Base-by-base conservation (phyloP, 345 rosid species). In the Draba incana region DNA sequence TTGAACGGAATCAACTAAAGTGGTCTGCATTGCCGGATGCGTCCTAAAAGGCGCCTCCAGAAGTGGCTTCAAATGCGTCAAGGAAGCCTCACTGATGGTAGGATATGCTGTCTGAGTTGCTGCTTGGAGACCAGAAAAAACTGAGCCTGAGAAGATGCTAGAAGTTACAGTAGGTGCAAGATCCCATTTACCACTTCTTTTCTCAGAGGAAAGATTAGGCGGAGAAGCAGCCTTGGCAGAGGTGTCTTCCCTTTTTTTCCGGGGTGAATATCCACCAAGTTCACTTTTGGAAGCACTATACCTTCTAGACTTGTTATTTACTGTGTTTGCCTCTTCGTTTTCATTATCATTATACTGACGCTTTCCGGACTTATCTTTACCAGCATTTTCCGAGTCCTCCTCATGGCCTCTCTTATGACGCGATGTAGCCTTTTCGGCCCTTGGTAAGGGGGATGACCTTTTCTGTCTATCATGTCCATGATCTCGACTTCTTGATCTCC, bases 211-310 rank as follows among this genome's bases (percentile, higher is more conserved):
- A 50, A 70, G 83, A 70, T 79, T 85, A 62, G 78, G 41, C 37
- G 92, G 96, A 31, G 97, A 86, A 62, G 87, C 86, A 57, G 86
- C 85, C 85, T 81, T 87, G 72, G 56, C 70, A 77, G 84, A 80
- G 39, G 79, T 78, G 57, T 85, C 86, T 43, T 78, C 79, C 79
- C 83, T 94, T 71, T 95, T 89, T 82, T 87, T 91, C 77, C 95
- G 85, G 15, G 99, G 97, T 12, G 96, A 91, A 80, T 91, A 91
- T 63, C 97, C 97, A 72, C 97, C 96, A 68, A 94, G 89, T 53
- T 97, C 86, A 76, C 97, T 89, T 24, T 70, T 66, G 57, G 81
- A 81, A 45, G 77, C 81, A 73, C 71, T 76, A 68, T 81, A 87
- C 71, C 83, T 68, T 70, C 69, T 83, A 72, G 77, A 78, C 62